Evolutionary conservation across 257 asterid species (phyloP), one percentile per base, ranked within the genome.

Genomic region (Lycium barbarum): DNA sequence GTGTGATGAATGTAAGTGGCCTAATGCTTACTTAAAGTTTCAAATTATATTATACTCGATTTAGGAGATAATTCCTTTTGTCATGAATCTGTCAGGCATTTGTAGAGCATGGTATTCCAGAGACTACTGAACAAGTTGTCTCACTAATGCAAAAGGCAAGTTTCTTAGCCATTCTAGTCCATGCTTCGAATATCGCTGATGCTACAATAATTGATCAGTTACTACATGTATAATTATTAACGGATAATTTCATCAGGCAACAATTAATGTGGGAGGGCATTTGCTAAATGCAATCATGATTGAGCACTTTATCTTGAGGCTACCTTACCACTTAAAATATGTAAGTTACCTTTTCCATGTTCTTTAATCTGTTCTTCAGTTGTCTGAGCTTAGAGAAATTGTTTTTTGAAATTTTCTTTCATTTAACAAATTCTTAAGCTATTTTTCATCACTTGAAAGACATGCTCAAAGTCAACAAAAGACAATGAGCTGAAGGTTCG

Each of bases 241-340:
- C 33, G 33, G 33, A 26, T 26, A 38, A 9, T 80, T 85, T 47
- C 74, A 82, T 86, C 95, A 93, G 98, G 97, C 97, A 81, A 92
- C 93, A 9, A 85, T 94, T 76, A 92, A 80, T 54, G 97, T 93
- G 3, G 98, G 98, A 43, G 98, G 97, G 3, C 92, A 91, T 40
- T 80, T 86, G 40, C 88, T 94, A 53, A 94, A 91, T 58, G 97
- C 97, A 63, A 88, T 93, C 33, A 91, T 92, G 84, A 94, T 94
- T 20, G 98, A 94, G 89, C 97, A 94, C 90, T 94, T 94, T 83
- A 91, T 94, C 90, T 88, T 94, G 91, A 91, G 98, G 90, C 93
- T 94, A 63, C 98, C 97, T 2, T 91, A 93, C 87, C 97, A 93
- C 91, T 88, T 93, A 51, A 92, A 92, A 90, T 90, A 91, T 78